A percentile compares a stretch with the other conserved stretches of the same genome.
Evolutionary conservation across 352 stramenopile genomes (phyloP).

Genomic region (Phytopythium chamaehyphon): DNA sequence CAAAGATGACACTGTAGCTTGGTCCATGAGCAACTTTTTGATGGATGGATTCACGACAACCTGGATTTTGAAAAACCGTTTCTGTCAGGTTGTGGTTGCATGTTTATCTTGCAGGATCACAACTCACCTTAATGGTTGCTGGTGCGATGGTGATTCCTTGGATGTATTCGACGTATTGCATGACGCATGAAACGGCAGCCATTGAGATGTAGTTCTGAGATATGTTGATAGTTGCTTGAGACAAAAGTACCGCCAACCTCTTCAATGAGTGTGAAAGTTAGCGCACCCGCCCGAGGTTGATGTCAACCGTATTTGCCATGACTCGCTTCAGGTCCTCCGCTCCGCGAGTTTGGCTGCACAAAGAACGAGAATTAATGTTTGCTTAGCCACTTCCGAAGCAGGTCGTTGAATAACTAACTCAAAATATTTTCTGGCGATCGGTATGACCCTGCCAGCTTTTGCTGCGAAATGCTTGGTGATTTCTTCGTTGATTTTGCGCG

Average conservation of each 20-base stretch:
- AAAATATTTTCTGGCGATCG: slow-evolving; percentile 76
- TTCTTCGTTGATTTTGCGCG: slow-evolving; percentile 64
- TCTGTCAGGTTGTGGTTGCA: too few relatives aligned
- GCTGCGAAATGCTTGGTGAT: slow-evolving; percentile 53
- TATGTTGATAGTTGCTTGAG: not conserved
- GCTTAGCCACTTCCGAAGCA: not conserved
- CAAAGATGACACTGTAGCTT: slow-evolving; percentile 69
- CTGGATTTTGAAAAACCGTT: slow-evolving; percentile 24
- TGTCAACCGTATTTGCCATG: slow-evolving; percentile 77
- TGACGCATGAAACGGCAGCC: slow-evolving; percentile 71
- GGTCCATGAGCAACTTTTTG: slow-evolving; percentile 76
- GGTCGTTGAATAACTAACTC: slow-evolving; percentile 31
- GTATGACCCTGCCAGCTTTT: slow-evolving; percentile 55
- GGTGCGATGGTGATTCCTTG: slow-evolving; percentile 83
- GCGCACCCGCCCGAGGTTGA: slow-evolving; percentile 70
- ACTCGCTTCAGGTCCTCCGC: slow-evolving; percentile 80
- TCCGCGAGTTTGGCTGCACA: slow-evolving; percentile 71
- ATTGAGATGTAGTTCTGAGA: slow-evolving; percentile 83
- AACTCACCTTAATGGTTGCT: slow-evolving; percentile 75
- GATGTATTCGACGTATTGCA: slow-evolving; percentile 86
- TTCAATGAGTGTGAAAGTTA: not conserved
- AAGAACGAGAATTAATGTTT: not conserved
- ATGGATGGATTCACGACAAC: slow-evolving; percentile 71
- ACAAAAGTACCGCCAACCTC: not conserved
- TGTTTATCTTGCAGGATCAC: too few relatives aligned